These are phyloP conservation scores for Syzygium aromaticum DNA, from an alignment of 345 rosid genomes.

Conservation along the genomic window DNA sequence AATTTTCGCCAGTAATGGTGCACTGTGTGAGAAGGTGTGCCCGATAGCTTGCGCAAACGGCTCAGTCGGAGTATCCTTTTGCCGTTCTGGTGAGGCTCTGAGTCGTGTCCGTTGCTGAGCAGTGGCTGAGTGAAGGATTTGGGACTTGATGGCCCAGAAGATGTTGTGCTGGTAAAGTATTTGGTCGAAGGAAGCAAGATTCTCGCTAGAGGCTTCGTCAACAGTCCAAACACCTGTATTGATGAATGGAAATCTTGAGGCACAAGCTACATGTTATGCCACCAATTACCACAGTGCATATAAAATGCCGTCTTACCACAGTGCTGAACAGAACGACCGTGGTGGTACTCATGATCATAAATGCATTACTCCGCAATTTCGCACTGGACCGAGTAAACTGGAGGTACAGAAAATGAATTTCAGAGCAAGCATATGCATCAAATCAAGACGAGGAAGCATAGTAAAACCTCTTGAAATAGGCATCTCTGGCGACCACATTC, in stretches of 20 bases:
- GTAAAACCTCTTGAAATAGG: neutral
- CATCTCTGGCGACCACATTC: neutral
- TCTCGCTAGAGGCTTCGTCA: constrained; percentile 24
- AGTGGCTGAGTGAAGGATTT: constrained; percentile 16
- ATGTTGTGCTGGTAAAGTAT: neutral
- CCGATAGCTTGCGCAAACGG: constrained; percentile 13
- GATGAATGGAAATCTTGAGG: neutral
- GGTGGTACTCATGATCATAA: constrained; percentile 32
- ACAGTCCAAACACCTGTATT: constrained; percentile 22
- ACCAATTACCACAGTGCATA: neutral
- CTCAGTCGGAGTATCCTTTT: neutral
- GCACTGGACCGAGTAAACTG: constrained; percentile 22
- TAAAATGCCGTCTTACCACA: constrained; percentile 14
- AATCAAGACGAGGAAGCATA: neutral
- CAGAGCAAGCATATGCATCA: neutral
- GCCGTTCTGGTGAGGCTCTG: neutral
- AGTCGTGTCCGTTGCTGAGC: constrained; percentile 2
- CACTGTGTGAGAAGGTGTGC: constrained; percentile 20
- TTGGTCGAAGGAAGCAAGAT: constrained; percentile 16
- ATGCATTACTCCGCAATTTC: constrained; percentile 9
- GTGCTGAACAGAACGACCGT: constrained; percentile 23
- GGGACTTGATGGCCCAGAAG: constrained; percentile 12
- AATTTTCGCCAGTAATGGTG: constrained; percentile 21
- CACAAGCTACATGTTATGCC: neutral
- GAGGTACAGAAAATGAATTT: neutral